Evolutionary conservation across 176 grass and related monocot species (phyloP).

Genomic region (Aegilops speltoides): DNA sequence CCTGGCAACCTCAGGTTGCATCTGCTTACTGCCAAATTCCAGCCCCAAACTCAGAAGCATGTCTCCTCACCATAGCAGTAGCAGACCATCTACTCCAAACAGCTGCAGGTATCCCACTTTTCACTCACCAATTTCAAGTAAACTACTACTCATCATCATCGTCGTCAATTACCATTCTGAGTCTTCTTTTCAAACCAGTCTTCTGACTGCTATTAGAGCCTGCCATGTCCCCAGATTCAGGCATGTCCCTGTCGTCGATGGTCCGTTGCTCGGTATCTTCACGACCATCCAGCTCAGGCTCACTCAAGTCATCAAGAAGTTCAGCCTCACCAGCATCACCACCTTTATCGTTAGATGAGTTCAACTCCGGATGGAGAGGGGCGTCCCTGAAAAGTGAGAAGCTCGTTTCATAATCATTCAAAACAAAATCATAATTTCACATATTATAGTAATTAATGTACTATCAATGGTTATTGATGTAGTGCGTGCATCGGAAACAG

Average conservation of each 20-base stretch:
- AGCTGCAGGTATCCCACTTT: not conserved
- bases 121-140: not conserved
- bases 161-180: slow-evolving; percentile 58
- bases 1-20: not conserved
- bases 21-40: not conserved
- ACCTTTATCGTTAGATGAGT: slow-evolving; percentile 20
- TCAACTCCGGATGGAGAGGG: slow-evolving; percentile 2
- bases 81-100: not conserved
- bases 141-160: slow-evolving; percentile 48
- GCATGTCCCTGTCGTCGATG: slow-evolving; percentile 22
- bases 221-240: slow-evolving; percentile 36
- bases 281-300: slow-evolving; percentile 37
- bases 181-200: slow-evolving; percentile 56
- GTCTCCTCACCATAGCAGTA: not conserved
- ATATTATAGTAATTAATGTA: not conserved
- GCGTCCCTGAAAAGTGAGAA: slow-evolving; percentile 38
- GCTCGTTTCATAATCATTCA: not conserved
- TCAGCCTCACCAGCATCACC: slow-evolving; percentile 36
- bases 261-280: slow-evolving; percentile 3
- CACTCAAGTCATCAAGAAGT: slow-evolving; percentile 50
- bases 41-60: not conserved
- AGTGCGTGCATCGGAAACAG: not conserved
- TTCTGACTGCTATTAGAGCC: slow-evolving; percentile 17
- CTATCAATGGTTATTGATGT: not conserved
- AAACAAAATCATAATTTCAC: not conserved